A percentile compares a stretch with the other conserved stretches of the same genome.
Evolutionary conservation across 345 rosid species (phyloP).

Genomic region (Cardamine resedifolia): DNA sequence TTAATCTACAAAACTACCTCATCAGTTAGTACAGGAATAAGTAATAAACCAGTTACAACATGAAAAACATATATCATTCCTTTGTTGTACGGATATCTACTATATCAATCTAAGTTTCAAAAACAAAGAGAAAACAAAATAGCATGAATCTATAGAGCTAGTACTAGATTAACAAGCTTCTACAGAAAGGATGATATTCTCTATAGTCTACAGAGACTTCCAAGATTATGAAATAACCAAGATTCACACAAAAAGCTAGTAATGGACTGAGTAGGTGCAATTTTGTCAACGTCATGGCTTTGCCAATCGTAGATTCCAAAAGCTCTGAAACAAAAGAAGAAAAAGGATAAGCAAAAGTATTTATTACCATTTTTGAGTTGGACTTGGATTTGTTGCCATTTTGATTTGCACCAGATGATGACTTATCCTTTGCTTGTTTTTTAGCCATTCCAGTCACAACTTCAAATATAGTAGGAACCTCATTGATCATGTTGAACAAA

Average conservation of each 20-base stretch:
- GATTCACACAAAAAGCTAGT: background rate
- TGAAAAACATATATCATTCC: background rate
- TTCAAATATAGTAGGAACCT: conserved; percentile 73
- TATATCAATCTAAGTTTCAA: background rate
- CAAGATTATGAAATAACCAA: background rate
- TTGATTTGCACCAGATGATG: conserved; percentile 48
- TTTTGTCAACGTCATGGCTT: background rate
- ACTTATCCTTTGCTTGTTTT: conserved; percentile 57
- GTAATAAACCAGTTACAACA: background rate
- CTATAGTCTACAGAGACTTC: background rate
- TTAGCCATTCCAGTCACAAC: conserved; percentile 54
- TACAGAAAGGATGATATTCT: no score
- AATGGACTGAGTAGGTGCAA: background rate
- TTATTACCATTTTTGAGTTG: conserved; percentile 52
- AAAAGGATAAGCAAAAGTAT: background rate
- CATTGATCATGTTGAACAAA: conserved; percentile 68
- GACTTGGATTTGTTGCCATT: conserved; percentile 62
- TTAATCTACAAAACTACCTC: background rate
- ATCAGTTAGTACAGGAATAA: background rate
- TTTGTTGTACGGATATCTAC: background rate
- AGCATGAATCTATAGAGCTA: background rate
- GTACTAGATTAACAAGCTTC: background rate
- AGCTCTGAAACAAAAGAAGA: background rate
- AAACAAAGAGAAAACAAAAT: background rate
- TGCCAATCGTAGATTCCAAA: background rate